These are phyloP conservation scores for Rhytidiadelphus loreus DNA, from an alignment of 225 moss, liverwort and hornwort species.

Conservation along the genomic window DNA sequence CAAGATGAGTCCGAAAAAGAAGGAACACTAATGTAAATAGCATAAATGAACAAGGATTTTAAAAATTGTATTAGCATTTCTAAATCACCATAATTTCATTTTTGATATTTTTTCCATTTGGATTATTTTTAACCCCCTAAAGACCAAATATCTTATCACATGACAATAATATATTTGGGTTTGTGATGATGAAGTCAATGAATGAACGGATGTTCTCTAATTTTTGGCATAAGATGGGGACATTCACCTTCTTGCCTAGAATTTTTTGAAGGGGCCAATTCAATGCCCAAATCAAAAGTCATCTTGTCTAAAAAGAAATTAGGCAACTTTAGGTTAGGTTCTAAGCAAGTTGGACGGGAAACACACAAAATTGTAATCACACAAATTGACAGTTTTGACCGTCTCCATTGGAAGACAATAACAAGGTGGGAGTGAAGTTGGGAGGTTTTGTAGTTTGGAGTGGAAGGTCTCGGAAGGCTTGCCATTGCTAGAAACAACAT, in stretches of 20 bases:
- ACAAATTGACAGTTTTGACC: accelerated
- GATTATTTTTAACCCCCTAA: background rate
- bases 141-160: background rate
- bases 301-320: background rate
- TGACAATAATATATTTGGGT: background rate
- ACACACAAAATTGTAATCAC: background rate
- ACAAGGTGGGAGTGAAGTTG: no score
- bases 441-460: no score
- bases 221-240: background rate
- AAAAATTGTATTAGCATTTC: accelerated
- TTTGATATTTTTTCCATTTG: background rate
- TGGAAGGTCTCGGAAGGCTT: no score
- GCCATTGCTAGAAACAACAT: background rate
- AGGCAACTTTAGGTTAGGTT: background rate
- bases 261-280: background rate
- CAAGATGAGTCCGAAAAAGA: background rate
- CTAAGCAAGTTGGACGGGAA: background rate
- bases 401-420: accelerated
- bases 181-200: background rate
- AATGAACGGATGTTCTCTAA: background rate
- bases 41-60: background rate
- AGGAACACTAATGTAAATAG: no score
- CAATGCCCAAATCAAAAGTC: background rate
- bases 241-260: accelerated
- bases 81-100: background rate